Base-by-base conservation (phyloP, 2,329 filamentous ascomycete genomes). In the Zymoseptoria tritici region DNA sequence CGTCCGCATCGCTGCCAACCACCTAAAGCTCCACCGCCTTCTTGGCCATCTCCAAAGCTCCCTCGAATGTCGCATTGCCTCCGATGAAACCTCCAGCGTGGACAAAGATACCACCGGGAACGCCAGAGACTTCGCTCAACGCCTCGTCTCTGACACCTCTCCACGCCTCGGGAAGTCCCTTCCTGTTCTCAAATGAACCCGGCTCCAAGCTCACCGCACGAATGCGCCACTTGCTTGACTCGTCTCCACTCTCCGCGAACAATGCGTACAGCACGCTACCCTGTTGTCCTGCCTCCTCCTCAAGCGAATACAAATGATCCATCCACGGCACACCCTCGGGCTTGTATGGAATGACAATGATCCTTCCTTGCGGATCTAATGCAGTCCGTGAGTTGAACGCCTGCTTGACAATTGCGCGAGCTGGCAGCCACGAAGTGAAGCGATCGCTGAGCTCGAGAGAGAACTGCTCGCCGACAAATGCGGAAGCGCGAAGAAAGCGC, bases 51-150 rank as follows among this genome's bases (percentile, higher is more conserved):
- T 86, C 85, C 73, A 90, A 83, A 24, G 86, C 92, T 29, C 94
- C 94, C 62, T 96, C 90, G 70, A 89, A 94, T 0, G 89, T 95
- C 81, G 89, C 88, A 77, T 97, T 95, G 2, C 94, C 94, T 19
- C 94, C 94, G 71, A 97, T 97, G 77, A 99, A 99, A 26, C 94
- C 94, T 57, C 88, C 87, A 3, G 92, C 92, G 73, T 99, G 94
- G 29, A 97, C 89, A 73, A 99, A 99, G 26, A 99, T 87, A 63
- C 90, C 87, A 6, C 92, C 90, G 4, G 80, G 78, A 26, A 91
- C 80, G 42, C 86, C 85, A 22, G 83, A 78, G 16, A 91, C 81
- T 67, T 83, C 82, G 74, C 93, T 90, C 57, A 99, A 80, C 75
- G 92, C 86, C 67, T 88, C 86, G 72, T 97, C 94, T 49, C 94